phyloP scores from a whole-genome alignment of 495 filamentous ascomycete genomes.

The Aspergillus coremiiformis region DNA sequence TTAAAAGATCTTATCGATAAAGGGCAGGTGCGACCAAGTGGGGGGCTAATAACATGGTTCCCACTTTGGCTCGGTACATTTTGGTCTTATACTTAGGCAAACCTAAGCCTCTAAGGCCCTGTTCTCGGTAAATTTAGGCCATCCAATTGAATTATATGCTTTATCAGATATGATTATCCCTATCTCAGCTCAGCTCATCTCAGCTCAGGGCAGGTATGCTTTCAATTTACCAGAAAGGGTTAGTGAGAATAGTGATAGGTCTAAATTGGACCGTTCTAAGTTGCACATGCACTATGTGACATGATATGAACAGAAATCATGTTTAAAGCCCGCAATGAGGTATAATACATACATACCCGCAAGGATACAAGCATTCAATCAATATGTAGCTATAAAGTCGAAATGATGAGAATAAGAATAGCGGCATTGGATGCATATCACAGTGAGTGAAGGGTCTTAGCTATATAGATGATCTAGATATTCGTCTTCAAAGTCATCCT shows the following conservation, averaged over 20 bases:
- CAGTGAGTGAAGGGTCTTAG: neutral
- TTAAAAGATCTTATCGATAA: slow-evolving; percentile 4
- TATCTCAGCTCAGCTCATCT: too few species aligned
- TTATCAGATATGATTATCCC: too few species aligned
- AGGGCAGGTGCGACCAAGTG: slow-evolving; percentile 1
- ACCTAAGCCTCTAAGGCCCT: too few species aligned
- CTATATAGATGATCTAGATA: slow-evolving; percentile 3
- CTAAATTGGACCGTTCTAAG: neutral
- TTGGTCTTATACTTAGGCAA: neutral
- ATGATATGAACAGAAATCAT: neutral
- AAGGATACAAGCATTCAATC: neutral
- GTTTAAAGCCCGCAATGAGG: neutral
- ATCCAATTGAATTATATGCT: neutral
- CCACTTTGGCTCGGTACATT: neutral
- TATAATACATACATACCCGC: neutral
- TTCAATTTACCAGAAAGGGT: neutral
- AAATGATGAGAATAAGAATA: neutral
- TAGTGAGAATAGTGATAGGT: neutral
- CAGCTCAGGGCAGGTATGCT: too few species aligned
- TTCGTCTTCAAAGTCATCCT: slow-evolving; percentile 10
- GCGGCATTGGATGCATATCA: neutral
- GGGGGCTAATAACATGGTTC: neutral
- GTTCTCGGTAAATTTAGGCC: neutral
- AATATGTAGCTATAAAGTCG: neutral
- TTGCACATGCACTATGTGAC: neutral